Evolutionary conservation across 176 grass and related monocot species (phyloP).

Genomic region (Leersia perrieri): DNA sequence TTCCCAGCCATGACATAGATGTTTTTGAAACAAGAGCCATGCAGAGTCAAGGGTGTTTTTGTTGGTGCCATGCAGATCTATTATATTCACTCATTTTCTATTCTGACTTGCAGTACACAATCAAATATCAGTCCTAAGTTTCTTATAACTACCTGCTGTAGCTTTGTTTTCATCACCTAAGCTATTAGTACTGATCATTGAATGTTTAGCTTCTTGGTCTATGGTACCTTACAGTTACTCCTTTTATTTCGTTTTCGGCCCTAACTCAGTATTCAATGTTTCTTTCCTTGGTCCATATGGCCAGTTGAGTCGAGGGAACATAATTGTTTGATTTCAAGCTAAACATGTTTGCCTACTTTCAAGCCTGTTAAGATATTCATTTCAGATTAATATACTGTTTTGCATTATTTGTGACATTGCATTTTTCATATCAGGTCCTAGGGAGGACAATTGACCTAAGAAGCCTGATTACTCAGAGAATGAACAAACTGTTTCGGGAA

Average conservation of each 20-base stretch:
- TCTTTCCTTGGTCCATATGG: conserved; percentile 9
- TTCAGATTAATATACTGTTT: conserved; percentile 2
- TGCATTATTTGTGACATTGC: conserved; percentile 17
- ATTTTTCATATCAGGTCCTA: conserved; percentile 58
- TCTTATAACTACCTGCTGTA: background rate
- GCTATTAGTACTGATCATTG: background rate
- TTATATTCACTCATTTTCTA: background rate
- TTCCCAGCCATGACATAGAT: conserved; percentile 8
- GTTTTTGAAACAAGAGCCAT: background rate
- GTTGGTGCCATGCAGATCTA: background rate
- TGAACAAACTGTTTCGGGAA: conserved; percentile 95
- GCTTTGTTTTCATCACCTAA: conserved; percentile 19
- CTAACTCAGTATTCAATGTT: background rate
- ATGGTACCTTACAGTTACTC: conserved; percentile 6
- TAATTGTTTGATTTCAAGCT: conserved; percentile 14
- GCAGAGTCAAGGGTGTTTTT: conserved; percentile 2
- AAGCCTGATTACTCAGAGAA: conserved; percentile 92
- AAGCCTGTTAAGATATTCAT: background rate
- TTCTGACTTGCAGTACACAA: conserved; percentile 15
- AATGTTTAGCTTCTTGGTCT: background rate
- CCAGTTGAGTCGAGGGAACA: background rate
- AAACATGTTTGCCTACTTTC: background rate
- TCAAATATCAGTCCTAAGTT: background rate
- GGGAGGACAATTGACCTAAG: conserved; percentile 93
- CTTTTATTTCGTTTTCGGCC: background rate